Evolutionary conservation across 345 rosid species (phyloP).

Genomic region (Pugionium cornutum): DNA sequence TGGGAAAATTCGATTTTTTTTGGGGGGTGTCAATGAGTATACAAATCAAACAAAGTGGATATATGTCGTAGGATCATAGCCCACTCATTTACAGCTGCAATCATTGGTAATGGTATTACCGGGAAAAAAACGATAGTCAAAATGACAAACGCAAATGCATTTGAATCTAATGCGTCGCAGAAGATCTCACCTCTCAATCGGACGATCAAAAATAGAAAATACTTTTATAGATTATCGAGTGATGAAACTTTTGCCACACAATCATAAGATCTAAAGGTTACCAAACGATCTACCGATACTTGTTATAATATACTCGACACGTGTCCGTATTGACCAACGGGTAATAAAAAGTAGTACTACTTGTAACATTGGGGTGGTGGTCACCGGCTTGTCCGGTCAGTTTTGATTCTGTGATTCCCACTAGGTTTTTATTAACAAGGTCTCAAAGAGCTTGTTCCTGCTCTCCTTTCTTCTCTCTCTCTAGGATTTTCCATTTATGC

Average conservation of each 20-base stretch:
- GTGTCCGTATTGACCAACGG: slow-evolving; percentile 30
- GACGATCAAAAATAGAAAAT: background rate
- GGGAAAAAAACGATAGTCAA: too few species aligned
- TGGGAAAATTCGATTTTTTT: slow-evolving; percentile 1
- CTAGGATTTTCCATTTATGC: slow-evolving; percentile 23
- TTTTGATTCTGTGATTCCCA: slow-evolving; percentile 18
- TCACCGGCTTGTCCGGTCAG: slow-evolving; percentile 36
- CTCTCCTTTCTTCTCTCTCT: slow-evolving; percentile 9
- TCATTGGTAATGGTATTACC: slow-evolving; percentile 19
- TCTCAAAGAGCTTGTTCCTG: slow-evolving; percentile 15
- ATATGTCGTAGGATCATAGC: slow-evolving; percentile 23
- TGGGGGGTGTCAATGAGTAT: slow-evolving; percentile 1
- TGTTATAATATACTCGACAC: slow-evolving; percentile 16
- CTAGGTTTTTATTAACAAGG: slow-evolving; percentile 21
- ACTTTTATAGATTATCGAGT: slow-evolving; percentile 18
- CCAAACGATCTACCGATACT: slow-evolving; percentile 9
- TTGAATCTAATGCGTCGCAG: slow-evolving; percentile 29
- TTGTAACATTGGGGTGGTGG: background rate
- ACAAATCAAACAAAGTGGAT: slow-evolving; percentile 26
- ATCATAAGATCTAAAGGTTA: slow-evolving; percentile 21
- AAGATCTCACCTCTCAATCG: slow-evolving; percentile 20
- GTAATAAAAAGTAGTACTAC: slow-evolving; percentile 3
- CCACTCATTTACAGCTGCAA: slow-evolving; percentile 38
- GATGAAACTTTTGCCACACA: background rate
- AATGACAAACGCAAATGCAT: background rate